Percentiles rank a stretch among this genome's conserved stretches.
These are phyloP conservation scores for Trametes villosa DNA, from an alignment of 768 basidiomycete genomes.

Conservation along the genomic window DNA sequence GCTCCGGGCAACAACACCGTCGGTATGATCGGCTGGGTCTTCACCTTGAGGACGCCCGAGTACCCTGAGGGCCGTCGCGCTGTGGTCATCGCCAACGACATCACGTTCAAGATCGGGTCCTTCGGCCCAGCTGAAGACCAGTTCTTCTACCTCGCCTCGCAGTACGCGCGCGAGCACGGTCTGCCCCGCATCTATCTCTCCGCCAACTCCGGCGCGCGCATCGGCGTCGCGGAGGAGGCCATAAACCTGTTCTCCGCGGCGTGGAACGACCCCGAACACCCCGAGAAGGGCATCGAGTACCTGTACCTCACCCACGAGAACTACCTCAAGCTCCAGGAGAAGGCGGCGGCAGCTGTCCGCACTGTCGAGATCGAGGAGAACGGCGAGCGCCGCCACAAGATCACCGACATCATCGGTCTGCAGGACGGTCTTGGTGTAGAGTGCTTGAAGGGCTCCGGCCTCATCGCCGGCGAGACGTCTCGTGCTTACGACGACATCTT, in stretches of 20 bases:
- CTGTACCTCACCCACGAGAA: slow-evolving; percentile 95
- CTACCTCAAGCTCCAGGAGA: slow-evolving; percentile 86
- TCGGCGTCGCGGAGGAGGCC: slow-evolving; percentile 93
- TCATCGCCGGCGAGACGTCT: slow-evolving; percentile 98
- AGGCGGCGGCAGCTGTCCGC: slow-evolving; percentile 75
- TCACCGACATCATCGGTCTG: slow-evolving; percentile 96
- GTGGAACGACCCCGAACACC: slow-evolving; percentile 80
- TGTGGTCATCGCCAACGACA: slow-evolving; percentile 95
- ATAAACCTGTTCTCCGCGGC: slow-evolving; percentile 87
- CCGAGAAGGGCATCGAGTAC: slow-evolving; percentile 96
- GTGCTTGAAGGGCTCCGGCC: slow-evolving; percentile 92
- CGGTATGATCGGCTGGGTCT: slow-evolving; percentile 99
- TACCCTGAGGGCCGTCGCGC: slow-evolving; percentile 85
- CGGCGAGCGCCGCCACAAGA: slow-evolving; percentile 89
- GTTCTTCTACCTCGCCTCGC: slow-evolving; percentile 94
- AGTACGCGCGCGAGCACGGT: slow-evolving; percentile 87
- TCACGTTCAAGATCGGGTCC: slow-evolving; percentile 98
- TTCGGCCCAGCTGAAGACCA: slow-evolving; percentile 96
- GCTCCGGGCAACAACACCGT: slow-evolving; percentile 92
- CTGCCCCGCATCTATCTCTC: slow-evolving; percentile 97
- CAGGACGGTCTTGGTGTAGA: slow-evolving; percentile 98
- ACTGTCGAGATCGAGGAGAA: slow-evolving; percentile 84
- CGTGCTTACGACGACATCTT: slow-evolving; percentile 99
- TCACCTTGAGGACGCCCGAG: slow-evolving; percentile 90
- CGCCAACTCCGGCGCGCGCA: slow-evolving; percentile 97